Evolutionary conservation across 75 land plant species (phyloP).

Genomic region (Sequoiadendron giganteum): DNA sequence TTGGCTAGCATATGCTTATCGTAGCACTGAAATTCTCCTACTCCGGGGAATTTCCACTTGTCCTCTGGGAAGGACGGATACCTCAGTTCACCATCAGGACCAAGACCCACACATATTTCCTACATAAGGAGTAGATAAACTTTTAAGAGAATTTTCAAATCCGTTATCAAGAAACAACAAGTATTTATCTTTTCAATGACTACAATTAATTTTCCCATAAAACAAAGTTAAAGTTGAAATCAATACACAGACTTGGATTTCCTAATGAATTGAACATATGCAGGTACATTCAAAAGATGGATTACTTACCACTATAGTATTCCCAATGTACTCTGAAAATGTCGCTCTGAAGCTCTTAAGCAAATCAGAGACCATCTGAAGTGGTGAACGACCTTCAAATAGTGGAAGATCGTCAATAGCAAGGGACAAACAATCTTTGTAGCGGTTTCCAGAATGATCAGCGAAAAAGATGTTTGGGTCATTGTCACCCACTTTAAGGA

Average conservation of each 20-base stretch:
- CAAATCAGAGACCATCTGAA: conserved; percentile 62
- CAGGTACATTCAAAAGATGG: background rate
- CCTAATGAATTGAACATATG: background rate
- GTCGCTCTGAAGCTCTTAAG: conserved; percentile 55
- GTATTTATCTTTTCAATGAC: too few relatives aligned
- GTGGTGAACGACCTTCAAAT: conserved; percentile 57
- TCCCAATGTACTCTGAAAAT: conserved; percentile 57
- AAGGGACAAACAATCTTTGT: conserved; percentile 57
- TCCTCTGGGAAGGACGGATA: conserved; percentile 52
- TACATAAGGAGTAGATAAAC: conserved; percentile 9
- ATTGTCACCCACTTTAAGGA: conserved; percentile 32
- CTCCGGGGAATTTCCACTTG: conserved; percentile 41
- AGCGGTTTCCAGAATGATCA: conserved; percentile 45
- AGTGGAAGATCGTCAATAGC: conserved; percentile 64
- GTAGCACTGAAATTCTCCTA: conserved; percentile 88
- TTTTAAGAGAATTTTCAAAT: background rate
- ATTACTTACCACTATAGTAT: conserved; percentile 53
- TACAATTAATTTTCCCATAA: too few relatives aligned
- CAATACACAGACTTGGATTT: background rate
- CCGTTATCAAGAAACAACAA: background rate
- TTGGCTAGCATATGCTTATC: conserved; percentile 66
- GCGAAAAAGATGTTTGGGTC: conserved; percentile 52
- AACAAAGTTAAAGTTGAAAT: background rate
- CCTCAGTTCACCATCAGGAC: conserved; percentile 79
- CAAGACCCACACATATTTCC: conserved; percentile 73